Conservation (phyloP, 352 stramenopile species). For the Phytophthora palmivora region DNA sequence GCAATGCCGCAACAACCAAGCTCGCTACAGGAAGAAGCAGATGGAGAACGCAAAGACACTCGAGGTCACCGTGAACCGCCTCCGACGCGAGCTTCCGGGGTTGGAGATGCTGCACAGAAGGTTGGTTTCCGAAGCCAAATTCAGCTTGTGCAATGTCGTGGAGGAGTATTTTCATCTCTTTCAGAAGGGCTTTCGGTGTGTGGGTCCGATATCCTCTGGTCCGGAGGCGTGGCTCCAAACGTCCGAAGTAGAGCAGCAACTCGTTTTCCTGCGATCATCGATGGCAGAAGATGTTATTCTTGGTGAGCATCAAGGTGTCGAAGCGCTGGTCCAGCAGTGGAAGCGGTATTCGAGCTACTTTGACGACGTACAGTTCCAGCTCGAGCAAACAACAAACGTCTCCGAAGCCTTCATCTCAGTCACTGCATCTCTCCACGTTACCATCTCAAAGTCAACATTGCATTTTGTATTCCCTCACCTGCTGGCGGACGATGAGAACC, state of each 20-base stretch:
- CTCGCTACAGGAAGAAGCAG: slow-evolving; percentile 54
- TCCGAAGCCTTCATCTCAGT: slow-evolving; percentile 20
- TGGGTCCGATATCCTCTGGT: neutral
- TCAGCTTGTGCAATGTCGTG: slow-evolving; percentile 13
- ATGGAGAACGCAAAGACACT: slow-evolving; percentile 16
- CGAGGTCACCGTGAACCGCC: slow-evolving; percentile 25
- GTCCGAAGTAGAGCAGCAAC: slow-evolving; percentile 32
- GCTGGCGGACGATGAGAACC: neutral
- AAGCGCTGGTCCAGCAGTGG: slow-evolving; percentile 33
- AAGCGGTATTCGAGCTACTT: slow-evolving; percentile 34
- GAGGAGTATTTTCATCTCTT: slow-evolving; percentile 41
- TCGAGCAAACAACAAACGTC: slow-evolving; percentile 25
- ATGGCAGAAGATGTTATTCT: slow-evolving; percentile 32
- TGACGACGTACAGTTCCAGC: slow-evolving; percentile 40
- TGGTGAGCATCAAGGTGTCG: slow-evolving; percentile 19
- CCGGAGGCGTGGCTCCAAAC: slow-evolving; percentile 27
- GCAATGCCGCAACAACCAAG: slow-evolving; percentile 59
- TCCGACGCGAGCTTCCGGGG: slow-evolving; percentile 30
- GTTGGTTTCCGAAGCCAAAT: slow-evolving; percentile 8
- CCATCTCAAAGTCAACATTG: slow-evolving; percentile 18
- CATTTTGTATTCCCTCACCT: slow-evolving; percentile 23
- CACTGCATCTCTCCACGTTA: slow-evolving; percentile 13
- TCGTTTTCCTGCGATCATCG: slow-evolving; percentile 29
- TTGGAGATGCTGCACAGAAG: slow-evolving; percentile 29
- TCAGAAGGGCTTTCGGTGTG: slow-evolving; percentile 3